A percentile compares a stretch with the other conserved stretches of the same genome.
Evolutionary conservation across 768 basidiomycete species (phyloP).

Genomic region (Pholiota conissans): DNA sequence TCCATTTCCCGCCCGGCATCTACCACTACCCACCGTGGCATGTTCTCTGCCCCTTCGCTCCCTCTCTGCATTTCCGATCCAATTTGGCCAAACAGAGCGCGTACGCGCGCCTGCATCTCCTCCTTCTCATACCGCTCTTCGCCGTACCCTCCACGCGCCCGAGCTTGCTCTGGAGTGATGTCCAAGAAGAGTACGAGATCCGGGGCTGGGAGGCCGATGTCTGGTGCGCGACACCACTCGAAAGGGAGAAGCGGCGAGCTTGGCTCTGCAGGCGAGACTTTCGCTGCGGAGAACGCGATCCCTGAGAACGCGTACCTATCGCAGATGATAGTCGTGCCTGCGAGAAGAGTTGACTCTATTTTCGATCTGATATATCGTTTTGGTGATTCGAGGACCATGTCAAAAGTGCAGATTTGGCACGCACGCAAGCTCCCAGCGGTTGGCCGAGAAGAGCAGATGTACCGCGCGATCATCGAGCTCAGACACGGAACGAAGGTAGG

Average conservation of each 20-base stretch:
- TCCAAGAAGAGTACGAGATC: constrained; percentile 89
- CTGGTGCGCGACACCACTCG: constrained; percentile 85
- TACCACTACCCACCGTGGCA: constrained; percentile 48
- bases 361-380: constrained; percentile 41
- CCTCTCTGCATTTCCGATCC: constrained; percentile 44
- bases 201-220: constrained; percentile 84
- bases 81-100: constrained; percentile 58
- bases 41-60: constrained; percentile 11
- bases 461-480: constrained; percentile 92
- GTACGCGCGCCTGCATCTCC: constrained; percentile 70
- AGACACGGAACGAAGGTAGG: constrained; percentile 79
- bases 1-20: constrained; percentile 57
- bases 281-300: constrained; percentile 80
- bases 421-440: constrained; percentile 94
- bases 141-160: constrained; percentile 76
- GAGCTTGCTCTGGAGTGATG: constrained; percentile 69
- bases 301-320: constrained; percentile 98
- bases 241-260: constrained; percentile 51
- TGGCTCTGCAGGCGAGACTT: constrained; percentile 28
- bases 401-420: constrained; percentile 21
- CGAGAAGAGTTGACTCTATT: constrained; percentile 57
- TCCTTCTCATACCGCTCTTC: constrained; percentile 85
- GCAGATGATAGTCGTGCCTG: constrained; percentile 77
- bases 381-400: neutral
- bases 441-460: constrained; percentile 94